Percentiles rank a stretch among this genome's conserved stretches.
Evolutionary conservation across 768 basidiomycete species (phyloP).

Genomic region (Asterophora lycoperdoides): DNA sequence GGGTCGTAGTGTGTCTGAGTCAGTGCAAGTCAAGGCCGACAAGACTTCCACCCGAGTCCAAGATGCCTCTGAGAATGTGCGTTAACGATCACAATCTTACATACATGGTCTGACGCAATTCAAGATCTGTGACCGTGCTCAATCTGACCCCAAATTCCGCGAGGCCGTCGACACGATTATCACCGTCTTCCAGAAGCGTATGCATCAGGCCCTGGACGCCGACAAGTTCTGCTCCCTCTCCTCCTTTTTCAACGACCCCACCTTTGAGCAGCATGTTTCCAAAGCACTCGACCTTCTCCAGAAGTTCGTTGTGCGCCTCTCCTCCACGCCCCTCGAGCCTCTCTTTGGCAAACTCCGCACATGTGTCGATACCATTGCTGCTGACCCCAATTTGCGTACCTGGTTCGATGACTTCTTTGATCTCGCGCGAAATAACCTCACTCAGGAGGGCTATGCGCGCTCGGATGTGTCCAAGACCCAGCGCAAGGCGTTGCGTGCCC

Average conservation of each 20-base stretch:
- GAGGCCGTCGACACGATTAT: constrained; percentile 56
- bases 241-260: constrained; percentile 57
- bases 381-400: constrained; percentile 46
- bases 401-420: constrained; percentile 56
- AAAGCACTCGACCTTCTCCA: constrained; percentile 49
- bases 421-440: constrained; percentile 41
- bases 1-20: constrained; percentile 38
- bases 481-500: constrained; percentile 40
- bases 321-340: constrained; percentile 48
- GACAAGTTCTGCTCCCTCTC: constrained; percentile 45
- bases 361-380: constrained; percentile 45
- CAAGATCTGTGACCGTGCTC: constrained; percentile 63
- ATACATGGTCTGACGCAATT: background rate
- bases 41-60: constrained; percentile 40
- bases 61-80: constrained; percentile 51
- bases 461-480: constrained; percentile 42
- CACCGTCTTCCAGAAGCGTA: constrained; percentile 51
- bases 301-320: constrained; percentile 46
- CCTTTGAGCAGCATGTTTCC: constrained; percentile 57
- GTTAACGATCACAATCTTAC: too few species aligned
- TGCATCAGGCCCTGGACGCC: constrained; percentile 49
- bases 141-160: constrained; percentile 56
- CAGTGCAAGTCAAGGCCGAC: constrained; percentile 41
- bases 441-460: constrained; percentile 48
- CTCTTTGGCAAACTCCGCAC: constrained; percentile 38